Percentiles rank a stretch among this genome's conserved stretches.
phyloP scores from a whole-genome alignment of 2,329 filamentous ascomycete species.

The Hypoxylon rubiginosum region DNA sequence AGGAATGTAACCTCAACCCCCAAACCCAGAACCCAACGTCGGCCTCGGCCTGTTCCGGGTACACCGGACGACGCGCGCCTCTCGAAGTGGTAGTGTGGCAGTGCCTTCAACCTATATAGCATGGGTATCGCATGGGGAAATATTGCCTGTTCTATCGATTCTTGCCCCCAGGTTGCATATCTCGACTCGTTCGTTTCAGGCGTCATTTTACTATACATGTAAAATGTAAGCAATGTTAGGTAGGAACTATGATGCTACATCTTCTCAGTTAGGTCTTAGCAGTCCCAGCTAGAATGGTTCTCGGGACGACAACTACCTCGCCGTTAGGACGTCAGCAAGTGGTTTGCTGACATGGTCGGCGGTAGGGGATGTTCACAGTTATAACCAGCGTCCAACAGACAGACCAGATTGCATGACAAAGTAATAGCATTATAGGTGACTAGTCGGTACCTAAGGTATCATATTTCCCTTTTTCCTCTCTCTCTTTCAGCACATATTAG shows the following conservation, averaged over 20 bases:
- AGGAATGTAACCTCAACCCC: constrained; percentile 23
- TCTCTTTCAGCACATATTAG: constrained; percentile 37
- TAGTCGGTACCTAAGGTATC: constrained; percentile 34
- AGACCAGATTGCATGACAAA: constrained; percentile 8
- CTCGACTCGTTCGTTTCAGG: background rate
- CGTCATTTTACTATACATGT: background rate
- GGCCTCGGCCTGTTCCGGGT: constrained; percentile 34
- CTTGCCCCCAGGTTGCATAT: background rate
- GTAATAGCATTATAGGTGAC: constrained; percentile 31
- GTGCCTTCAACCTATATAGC: background rate
- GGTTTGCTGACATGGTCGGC: background rate
- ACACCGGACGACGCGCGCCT: constrained; percentile 13
- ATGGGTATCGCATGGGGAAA: too few relatives aligned
- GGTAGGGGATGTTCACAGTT: too few relatives aligned
- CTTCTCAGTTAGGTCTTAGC: background rate
- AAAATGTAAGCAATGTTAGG: too few relatives aligned
- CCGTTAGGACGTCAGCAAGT: background rate
- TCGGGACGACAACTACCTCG: background rate
- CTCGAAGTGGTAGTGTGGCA: constrained; percentile 8
- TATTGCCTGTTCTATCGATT: constrained; percentile 1
- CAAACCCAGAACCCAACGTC: constrained; percentile 16
- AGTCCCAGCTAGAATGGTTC: too few relatives aligned
- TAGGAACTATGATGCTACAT: background rate
- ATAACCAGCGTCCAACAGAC: background rate
- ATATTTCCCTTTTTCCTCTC: constrained; percentile 15